Base-by-base conservation (phyloP, 768 basidiomycete species). In the Rhodotorula kratochvilovae region DNA sequence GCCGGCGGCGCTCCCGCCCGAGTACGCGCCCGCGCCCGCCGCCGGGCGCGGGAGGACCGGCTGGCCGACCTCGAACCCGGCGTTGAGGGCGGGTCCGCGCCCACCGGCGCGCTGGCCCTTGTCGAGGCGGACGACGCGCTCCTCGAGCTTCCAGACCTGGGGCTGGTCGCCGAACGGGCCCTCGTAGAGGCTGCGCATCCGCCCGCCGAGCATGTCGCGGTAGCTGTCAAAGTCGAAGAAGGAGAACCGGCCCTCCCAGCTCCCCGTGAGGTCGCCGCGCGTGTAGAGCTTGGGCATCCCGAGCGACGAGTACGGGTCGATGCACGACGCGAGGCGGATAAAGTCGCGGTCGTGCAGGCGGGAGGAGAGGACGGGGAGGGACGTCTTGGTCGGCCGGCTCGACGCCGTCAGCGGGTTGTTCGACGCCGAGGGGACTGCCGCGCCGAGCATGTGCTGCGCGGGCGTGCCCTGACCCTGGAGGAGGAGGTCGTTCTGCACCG, bases 191-290 rank as follows among this genome's bases (percentile, higher is more conserved):
- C 85, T 82, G 0, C 84, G 79, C 7, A 76, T 76, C 50, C 80
- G 76, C 1, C 82, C 82, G 31, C 78, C 79, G 17, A 83, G 75
- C 81, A 82, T 83, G 68, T 80, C 81, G 58, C 81, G 83, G 67
- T 94, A 83, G 31, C 85, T 85, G 33, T 89, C 87, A 77, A 95
- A 97, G 13, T 89, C 88, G 50, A 86, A 86, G 79, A 96, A 97
- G 33, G 70, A 73, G 68, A 79, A 79, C 45, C 73, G 57, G 3
- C 79, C 79, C 46, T 78, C 78, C 77, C 77, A 79, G 31, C 70
- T 70, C 10, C 79, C 79, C 10, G 65, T 51, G 31, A 78, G 53
- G n/a, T 64, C 55, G 15, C 75, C 69, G 3, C 70, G 61, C 35
- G 63, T 67, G 46, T 61, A 70, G 48, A 72, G 63, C 36, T 60